These are phyloP conservation scores for Kluyveromyces nonfermentans DNA, from an alignment of 805 yeast genomes.

Conservation along the genomic window DNA sequence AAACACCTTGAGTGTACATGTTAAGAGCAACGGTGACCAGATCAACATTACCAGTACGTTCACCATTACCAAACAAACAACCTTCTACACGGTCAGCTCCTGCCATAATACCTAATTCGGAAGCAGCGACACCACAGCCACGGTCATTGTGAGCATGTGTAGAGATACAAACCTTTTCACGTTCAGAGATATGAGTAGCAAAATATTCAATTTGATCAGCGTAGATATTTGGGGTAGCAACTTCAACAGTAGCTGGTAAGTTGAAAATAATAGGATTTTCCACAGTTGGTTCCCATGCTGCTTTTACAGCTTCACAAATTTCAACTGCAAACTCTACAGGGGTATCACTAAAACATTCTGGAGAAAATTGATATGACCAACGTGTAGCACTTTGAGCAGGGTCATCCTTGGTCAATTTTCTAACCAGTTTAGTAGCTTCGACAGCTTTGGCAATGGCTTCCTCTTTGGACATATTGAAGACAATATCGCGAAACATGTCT, in stretches of 20 bases:
- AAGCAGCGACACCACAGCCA: slow-evolving; percentile 79
- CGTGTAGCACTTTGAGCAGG: slow-evolving; percentile 52
- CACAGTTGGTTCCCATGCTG: slow-evolving; percentile 70
- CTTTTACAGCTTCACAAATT: slow-evolving; percentile 71
- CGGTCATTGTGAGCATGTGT: slow-evolving; percentile 73
- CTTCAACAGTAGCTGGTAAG: slow-evolving; percentile 76
- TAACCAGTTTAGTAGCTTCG: slow-evolving; percentile 58
- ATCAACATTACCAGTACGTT: slow-evolving; percentile 79
- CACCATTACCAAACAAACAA: slow-evolving; percentile 76
- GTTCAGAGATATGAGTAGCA: slow-evolving; percentile 54
- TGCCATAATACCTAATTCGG: slow-evolving; percentile 68
- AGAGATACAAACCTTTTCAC: slow-evolving; percentile 63
- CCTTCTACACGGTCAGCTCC: slow-evolving; percentile 85
- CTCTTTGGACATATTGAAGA: slow-evolving; percentile 59
- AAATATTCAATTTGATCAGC: slow-evolving; percentile 78
- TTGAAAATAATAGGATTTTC: slow-evolving; percentile 70
- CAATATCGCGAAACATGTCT: slow-evolving; percentile 66
- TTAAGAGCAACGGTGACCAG: slow-evolving; percentile 65
- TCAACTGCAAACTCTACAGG: slow-evolving; percentile 65
- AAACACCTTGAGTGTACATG: slow-evolving; percentile 68
- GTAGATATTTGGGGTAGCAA: slow-evolving; percentile 63
- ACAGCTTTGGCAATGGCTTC: slow-evolving; percentile 63
- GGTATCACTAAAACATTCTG: slow-evolving; percentile 70
- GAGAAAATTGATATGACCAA: slow-evolving; percentile 70
- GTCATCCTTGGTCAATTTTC: slow-evolving; percentile 65